Conservation (phyloP, 129 eudicot genomes). For the Tanacetum coccineum region DNA sequence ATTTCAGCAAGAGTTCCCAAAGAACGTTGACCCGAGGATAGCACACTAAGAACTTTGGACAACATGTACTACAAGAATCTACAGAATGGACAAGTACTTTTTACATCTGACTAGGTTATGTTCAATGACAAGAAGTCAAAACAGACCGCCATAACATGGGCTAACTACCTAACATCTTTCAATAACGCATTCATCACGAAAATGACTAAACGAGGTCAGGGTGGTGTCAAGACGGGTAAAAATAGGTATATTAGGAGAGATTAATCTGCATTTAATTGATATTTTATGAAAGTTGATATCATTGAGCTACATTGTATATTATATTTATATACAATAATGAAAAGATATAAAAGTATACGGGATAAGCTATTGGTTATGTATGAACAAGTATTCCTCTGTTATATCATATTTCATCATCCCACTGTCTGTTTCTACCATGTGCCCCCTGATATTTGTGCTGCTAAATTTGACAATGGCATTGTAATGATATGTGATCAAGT, state of each 20-base stretch:
- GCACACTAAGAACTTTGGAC: slow-evolving; percentile 57
- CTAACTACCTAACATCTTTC: slow-evolving; percentile 38
- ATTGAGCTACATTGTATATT: too few species aligned
- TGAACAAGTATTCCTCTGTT: too few species aligned
- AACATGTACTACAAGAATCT: slow-evolving; percentile 55
- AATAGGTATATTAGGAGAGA: too few species aligned
- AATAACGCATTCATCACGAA: slow-evolving; percentile 43
- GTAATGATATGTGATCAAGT: too few species aligned
- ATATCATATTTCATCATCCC: too few species aligned
- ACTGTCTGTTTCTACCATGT: too few species aligned
- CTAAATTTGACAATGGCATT: too few species aligned
- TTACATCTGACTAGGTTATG: slow-evolving; percentile 72
- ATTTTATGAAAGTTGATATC: too few species aligned
- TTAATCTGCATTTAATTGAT: slow-evolving; percentile 53
- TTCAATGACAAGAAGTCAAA: slow-evolving; percentile 55
- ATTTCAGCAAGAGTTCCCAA: slow-evolving; percentile 50
- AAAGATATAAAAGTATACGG: too few species aligned
- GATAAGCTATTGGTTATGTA: too few species aligned
- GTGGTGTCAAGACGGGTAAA: slow-evolving; percentile 64
- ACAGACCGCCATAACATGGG: slow-evolving; percentile 45
- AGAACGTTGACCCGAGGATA: slow-evolving; percentile 50
- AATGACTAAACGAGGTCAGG: slow-evolving; percentile 65
- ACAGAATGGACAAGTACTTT: slow-evolving; percentile 54
- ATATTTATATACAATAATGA: too few species aligned
- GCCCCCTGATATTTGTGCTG: too few species aligned